phyloP scores from a whole-genome alignment of 257 asterid species.

The Anisodus tanguticus region DNA sequence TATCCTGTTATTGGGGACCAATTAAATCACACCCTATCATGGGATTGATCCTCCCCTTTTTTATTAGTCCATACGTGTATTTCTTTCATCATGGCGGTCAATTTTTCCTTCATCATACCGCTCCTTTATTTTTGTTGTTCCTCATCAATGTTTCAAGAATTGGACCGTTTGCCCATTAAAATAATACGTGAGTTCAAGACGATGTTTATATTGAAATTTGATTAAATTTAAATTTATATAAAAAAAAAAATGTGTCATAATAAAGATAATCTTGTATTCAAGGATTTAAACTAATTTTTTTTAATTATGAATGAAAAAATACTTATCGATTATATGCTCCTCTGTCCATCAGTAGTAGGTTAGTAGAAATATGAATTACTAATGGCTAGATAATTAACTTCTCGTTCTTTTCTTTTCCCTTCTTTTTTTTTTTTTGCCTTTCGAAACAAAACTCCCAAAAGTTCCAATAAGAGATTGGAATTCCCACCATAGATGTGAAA shows the following conservation, averaged over 20 bases:
- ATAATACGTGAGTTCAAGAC: too few relatives aligned
- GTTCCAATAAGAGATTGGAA: neutral
- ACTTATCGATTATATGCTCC: too few relatives aligned
- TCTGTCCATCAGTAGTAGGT: neutral
- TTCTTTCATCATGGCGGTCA: neutral
- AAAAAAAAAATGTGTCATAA: neutral
- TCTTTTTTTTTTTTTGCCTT: neutral
- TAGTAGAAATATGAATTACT: neutral
- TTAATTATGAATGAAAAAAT: too few relatives aligned
- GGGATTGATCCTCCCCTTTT: constrained; percentile 5
- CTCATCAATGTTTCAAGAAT: too few relatives aligned
- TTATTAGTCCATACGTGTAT: neutral
- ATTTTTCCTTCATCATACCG: neutral
- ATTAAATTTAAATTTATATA: neutral
- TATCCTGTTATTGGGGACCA: constrained; percentile 27
- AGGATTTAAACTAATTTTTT: too few relatives aligned
- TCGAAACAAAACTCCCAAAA: neutral
- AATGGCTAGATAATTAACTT: neutral
- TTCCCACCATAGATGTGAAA: neutral
- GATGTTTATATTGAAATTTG: neutral
- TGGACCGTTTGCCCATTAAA: too few relatives aligned
- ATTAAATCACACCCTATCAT: constrained; percentile 27
- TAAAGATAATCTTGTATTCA: too few relatives aligned
- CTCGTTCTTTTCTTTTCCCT: too few relatives aligned
- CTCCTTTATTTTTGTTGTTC: too few relatives aligned